Conservation (phyloP, 352 stramenopile genomes). For the Globisporangium rhizosaccharum region DNA sequence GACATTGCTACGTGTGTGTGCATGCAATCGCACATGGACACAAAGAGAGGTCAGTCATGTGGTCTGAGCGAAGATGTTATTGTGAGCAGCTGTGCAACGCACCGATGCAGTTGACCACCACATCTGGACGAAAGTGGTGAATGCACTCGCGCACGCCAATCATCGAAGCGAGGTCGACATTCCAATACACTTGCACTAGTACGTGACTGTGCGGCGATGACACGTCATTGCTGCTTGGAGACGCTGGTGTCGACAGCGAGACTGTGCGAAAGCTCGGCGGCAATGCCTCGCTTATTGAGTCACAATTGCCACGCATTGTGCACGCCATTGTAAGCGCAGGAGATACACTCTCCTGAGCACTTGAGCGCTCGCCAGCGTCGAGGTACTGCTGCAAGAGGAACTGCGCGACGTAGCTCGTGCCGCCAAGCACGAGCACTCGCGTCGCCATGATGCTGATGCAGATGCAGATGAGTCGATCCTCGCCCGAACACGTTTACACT, state of each 20-base stretch:
- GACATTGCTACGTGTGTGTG: conserved; percentile 33
- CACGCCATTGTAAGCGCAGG: conserved; percentile 21
- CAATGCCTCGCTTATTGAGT: conserved; percentile 18
- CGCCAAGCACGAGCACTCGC: conserved; percentile 51
- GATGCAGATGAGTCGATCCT: no score
- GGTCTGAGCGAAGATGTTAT: neutral
- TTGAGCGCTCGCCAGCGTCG: neutral
- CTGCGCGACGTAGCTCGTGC: conserved; percentile 63
- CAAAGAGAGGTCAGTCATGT: neutral
- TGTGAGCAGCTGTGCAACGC: neutral
- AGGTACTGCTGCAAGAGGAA: conserved; percentile 34
- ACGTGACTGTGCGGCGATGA: neutral
- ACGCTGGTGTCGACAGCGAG: neutral
- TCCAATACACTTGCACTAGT: conserved; percentile 34
- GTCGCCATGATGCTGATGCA: neutral
- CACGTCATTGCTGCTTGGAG: neutral
- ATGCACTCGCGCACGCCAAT: conserved; percentile 28
- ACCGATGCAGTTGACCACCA: conserved; percentile 63
- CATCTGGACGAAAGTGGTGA: conserved; percentile 26
- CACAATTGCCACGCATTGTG: conserved; percentile 23
- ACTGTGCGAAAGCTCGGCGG: conserved; percentile 22
- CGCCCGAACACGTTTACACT: no score
- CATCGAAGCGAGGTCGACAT: conserved; percentile 30
- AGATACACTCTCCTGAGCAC: neutral
- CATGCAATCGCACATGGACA: no score